Base-by-base conservation (phyloP, 2,329 filamentous ascomycete species). In the Emmonsiellopsis sp. region DNA sequence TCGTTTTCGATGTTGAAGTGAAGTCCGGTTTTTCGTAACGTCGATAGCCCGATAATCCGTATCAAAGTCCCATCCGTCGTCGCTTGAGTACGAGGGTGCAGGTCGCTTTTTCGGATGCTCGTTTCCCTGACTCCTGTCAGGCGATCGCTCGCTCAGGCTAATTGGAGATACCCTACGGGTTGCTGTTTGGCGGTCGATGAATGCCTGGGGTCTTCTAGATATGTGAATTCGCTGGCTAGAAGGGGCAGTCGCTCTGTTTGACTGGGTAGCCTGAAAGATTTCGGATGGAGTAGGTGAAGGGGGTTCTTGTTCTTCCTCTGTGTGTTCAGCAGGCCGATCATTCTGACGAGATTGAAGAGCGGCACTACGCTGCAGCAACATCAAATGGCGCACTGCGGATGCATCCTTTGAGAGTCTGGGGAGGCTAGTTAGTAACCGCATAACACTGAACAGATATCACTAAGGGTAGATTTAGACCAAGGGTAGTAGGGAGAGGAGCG, bases 111-210 rank as follows among this genome's bases (percentile, higher is more conserved):
- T 40, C 57, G 57, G 32, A 56, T 56, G 48, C 56, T 60, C 49
- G 55, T 14, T 39, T 17, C 32, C 13, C 34, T 14, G 50, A 14
- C 33, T 44, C 33, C 13, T 39, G 21, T 10, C 10, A 34, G 49
- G 34, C 43, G 55, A 36, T 46, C 34, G 31, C 21, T 49, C 53
- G 11, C 21, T 46, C n/a, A 40, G 53, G 11, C n/a, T 40, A 42
- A 71, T 68, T 0, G 68, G 67, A 2, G 68, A 71, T 5, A 73
- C 60, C 32, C 65, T 63, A 2, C 55, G 53, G 11, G 69, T 68
- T 43, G 62, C 60, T 3, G 49, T 53, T 53, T 73, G 70, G 1
- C 64, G 68, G 53, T 71, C 67, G 27, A 72, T 66, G 47, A 71
- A 68, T 6, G 63, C 53, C 6, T 53, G 60, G 5, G 51, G 56